phyloP scores from a whole-genome alignment of 2,329 filamentous ascomycete genomes.

The Trichophyton rubrum region DNA sequence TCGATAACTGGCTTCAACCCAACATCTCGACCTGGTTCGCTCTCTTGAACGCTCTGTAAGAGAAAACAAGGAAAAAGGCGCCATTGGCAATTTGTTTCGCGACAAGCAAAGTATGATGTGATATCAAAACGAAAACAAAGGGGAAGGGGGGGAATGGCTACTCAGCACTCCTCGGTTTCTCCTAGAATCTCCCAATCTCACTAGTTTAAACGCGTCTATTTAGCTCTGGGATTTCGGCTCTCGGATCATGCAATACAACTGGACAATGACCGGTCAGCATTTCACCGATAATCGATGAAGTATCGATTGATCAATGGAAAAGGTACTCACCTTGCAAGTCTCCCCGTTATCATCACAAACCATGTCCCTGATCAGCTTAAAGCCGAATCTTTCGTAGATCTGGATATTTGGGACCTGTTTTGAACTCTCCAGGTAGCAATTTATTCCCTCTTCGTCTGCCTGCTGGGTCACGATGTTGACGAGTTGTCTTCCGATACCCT shows the following conservation, averaged over 20 bases:
- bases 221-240: slow-evolving; percentile 7
- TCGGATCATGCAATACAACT: slow-evolving; percentile 14
- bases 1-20: not conserved
- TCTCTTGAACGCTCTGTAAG: not conserved
- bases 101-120: not conserved
- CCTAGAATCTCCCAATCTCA: not conserved
- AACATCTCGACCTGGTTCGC: not conserved
- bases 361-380: slow-evolving; percentile 56
- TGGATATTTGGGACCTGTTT: slow-evolving; percentile 54
- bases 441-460: slow-evolving; percentile 52
- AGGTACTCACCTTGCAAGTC: slow-evolving; percentile 35
- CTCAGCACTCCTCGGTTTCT: not conserved
- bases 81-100: not conserved
- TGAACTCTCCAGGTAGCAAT: slow-evolving; percentile 60
- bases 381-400: slow-evolving; percentile 60
- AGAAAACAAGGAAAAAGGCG: not conserved
- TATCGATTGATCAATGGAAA: not conserved
- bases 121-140: not conserved
- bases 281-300: not conserved
- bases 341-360: slow-evolving; percentile 45
- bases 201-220: not conserved
- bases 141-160: not conserved
- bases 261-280: not conserved
- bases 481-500: slow-evolving; percentile 52
- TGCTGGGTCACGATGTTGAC: slow-evolving; percentile 50